Evolutionary conservation across 768 basidiomycete species (phyloP), one percentile per base, ranked within the genome.

Genomic region (Tubosaeta sp.): DNA sequence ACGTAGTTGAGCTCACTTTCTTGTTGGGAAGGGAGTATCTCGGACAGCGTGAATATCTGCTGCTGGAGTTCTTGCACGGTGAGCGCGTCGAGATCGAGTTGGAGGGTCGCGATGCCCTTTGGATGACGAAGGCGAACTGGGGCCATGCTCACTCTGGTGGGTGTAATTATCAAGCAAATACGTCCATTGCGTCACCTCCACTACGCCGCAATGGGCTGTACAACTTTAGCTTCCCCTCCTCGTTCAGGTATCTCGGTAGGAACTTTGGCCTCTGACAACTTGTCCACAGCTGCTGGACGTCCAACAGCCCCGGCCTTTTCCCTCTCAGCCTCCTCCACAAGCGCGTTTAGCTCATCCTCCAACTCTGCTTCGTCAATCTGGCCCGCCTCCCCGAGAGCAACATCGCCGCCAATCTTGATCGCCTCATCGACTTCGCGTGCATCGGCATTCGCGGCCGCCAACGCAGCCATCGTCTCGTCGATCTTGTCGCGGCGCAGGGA

Each of bases 401-500:
- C 70, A 55, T 88, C 81, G 3, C 79, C 84, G 19, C 86, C 88
- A 35, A 83, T 67, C 53, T 77, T 76, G 43, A 97, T 82, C 4
- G 85, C 82, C 29, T 88, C 81, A 58, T 95, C 88, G 14, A 97
- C 75, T 59, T 97, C 94, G 35, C 76, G 76, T 39, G 91, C 90
- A 61, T 93, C 85, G 1, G 85, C 81, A 56, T 90, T 86, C 2
- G 87, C 88, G 55, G 88, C 86, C 0, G 89, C 86, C 59, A 98
- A 76, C 9, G 85, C 86, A 25, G 94, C 90, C 81, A 95, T 85
- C 4, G 93, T 95, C 59, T 82, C 78, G 51, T 95, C 89, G 43
- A 98, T 82, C 46, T 77, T 79, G 14, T 85, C 85, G n/a, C 82
- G 79, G 55, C 86, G 83, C 12, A 98, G 74, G 0, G 83, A 83